A percentile compares a stretch with the other conserved stretches of the same genome.
These are phyloP conservation scores for Triticum dicoccoides DNA, from an alignment of 176 grass and related monocot species.

Conservation along the genomic window DNA sequence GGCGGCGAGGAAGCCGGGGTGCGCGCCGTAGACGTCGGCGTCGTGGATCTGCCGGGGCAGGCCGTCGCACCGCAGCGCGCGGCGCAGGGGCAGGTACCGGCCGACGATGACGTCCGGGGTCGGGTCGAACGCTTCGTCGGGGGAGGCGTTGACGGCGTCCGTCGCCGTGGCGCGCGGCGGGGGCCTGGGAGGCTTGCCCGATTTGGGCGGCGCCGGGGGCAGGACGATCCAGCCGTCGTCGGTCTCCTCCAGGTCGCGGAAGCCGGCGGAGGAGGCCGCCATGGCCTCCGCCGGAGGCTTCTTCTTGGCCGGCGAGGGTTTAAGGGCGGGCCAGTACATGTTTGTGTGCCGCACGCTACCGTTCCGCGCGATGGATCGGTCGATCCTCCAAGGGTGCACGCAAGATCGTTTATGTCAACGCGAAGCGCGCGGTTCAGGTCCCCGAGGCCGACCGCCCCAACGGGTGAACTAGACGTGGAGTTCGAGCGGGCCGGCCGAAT, in stretches of 20 bases:
- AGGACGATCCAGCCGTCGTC: slow-evolving; percentile 46
- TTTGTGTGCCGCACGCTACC: background rate
- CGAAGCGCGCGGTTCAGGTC: background rate
- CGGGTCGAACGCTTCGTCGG: background rate
- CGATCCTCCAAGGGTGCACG: background rate
- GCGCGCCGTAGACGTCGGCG: slow-evolving; percentile 37
- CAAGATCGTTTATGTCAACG: background rate
- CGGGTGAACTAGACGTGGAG: background rate
- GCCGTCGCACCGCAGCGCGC: slow-evolving; percentile 14
- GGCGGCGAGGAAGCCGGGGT: slow-evolving; percentile 31
- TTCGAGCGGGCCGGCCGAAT: background rate
- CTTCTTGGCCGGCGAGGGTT: slow-evolving; percentile 10
- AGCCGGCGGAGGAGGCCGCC: background rate
- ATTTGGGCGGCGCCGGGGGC: background rate
- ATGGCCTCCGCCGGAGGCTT: background rate
- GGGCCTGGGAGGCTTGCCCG: background rate
- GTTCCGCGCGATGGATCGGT: background rate
- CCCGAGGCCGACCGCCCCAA: background rate
- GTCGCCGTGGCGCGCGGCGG: background rate
- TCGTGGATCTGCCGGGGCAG: slow-evolving; percentile 40
- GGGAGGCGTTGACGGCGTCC: background rate
- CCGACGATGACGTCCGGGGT: background rate
- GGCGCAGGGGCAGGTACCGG: slow-evolving; percentile 34
- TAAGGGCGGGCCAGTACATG: slow-evolving; percentile 13
- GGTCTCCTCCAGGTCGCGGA: slow-evolving; percentile 15